A percentile compares a stretch with the other conserved stretches of the same genome.
phyloP scores from a whole-genome alignment of 805 yeast species.

The Maudiozyma pseudohumilis region DNA sequence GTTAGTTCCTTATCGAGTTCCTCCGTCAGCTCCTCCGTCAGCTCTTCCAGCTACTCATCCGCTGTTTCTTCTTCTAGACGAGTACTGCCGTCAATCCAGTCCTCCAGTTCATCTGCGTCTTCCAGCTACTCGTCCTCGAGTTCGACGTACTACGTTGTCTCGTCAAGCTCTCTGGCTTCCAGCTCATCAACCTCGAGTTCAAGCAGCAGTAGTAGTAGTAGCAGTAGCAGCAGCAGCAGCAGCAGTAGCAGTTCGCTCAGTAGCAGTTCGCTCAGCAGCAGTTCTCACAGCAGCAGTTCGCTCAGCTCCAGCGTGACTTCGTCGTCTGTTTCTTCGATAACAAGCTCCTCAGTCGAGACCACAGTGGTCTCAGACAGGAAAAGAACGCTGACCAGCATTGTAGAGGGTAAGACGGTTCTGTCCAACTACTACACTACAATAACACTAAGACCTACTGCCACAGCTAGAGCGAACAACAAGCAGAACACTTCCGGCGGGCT shows the following conservation, averaged over 20 bases:
- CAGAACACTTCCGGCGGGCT: conserved; percentile 36
- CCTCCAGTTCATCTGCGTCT: background rate
- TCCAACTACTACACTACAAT: conserved; percentile 27
- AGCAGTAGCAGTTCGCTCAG: no score
- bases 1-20: background rate
- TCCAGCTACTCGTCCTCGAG: background rate
- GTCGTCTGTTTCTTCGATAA: background rate
- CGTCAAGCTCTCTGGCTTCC: background rate
- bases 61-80: background rate
- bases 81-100: conserved; percentile 7
- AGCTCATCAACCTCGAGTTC: conserved; percentile 1
- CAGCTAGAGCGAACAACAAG: conserved; percentile 15
- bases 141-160: background rate
- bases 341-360: conserved; percentile 1
- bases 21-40: background rate
- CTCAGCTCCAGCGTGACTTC: conserved; percentile 1
- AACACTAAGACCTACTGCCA: conserved; percentile 21
- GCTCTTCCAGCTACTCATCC: background rate
- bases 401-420: conserved; percentile 28
- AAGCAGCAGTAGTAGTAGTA: background rate
- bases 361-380: conserved; percentile 3
- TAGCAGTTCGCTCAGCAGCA: no score
- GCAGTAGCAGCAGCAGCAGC: background rate
- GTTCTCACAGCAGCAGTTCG: background rate
- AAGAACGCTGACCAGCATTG: conserved; percentile 21